Evolutionary conservation across 257 asterid genomes (phyloP).

Genomic region (Voacanga thouarsii): DNA sequence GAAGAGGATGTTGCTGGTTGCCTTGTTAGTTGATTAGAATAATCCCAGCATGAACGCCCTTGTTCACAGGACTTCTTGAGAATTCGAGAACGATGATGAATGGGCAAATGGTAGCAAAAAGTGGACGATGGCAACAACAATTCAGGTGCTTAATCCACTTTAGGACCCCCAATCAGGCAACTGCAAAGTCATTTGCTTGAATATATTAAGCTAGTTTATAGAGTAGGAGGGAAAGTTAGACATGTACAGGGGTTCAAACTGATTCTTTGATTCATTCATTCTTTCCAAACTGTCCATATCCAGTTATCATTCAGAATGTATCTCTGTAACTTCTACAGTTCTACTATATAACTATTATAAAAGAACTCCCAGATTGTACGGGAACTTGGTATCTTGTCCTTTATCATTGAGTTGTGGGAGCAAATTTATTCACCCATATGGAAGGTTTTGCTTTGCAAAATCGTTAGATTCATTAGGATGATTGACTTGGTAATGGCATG

Average conservation of each 20-base stretch:
- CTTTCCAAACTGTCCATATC: not conserved
- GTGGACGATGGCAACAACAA: not conserved
- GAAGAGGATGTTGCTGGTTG: constrained; percentile 49
- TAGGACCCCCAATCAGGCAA: constrained; percentile 22
- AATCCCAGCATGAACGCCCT: constrained; percentile 11
- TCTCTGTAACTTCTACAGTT: not conserved
- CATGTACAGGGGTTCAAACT: constrained; percentile 17
- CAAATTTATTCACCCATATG: not conserved
- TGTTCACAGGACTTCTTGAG: not conserved
- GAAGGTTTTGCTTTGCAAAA: not conserved
- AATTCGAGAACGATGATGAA: constrained; percentile 11
- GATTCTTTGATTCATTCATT: constrained; percentile 30
- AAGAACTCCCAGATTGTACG: constrained; percentile 14
- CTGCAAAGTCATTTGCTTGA: constrained; percentile 25
- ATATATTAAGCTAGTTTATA: not conserved
- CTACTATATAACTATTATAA: not conserved
- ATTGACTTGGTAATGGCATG: constrained; percentile 4
- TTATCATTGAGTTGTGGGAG: not conserved
- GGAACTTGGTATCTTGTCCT: not conserved
- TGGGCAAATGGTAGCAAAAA: constrained; percentile 10
- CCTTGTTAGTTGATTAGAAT: constrained; percentile 34
- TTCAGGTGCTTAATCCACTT: constrained; percentile 2
- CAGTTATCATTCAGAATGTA: not conserved
- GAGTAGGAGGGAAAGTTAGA: constrained; percentile 14
- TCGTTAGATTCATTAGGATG: not conserved